Evolutionary conservation across 768 basidiomycete genomes (phyloP).

Genomic region (Myochromella boudieri): DNA sequence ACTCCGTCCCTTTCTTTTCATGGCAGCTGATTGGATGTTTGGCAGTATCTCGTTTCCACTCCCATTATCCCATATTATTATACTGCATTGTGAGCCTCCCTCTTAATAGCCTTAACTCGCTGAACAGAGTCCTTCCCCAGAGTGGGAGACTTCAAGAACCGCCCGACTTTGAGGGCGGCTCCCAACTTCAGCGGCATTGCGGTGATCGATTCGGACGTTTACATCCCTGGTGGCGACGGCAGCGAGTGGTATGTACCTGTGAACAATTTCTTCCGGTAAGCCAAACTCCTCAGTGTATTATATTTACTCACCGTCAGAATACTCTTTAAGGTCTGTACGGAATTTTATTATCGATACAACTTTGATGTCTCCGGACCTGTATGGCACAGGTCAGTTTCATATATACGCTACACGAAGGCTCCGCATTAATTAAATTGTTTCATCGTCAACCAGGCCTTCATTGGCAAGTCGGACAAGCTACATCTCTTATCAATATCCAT

Average conservation of each 20-base stretch:
- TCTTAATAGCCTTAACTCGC: background rate
- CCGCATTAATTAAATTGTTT: background rate
- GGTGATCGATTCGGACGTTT: background rate
- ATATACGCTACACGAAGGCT: background rate
- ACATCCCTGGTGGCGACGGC: background rate
- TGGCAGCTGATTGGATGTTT: background rate
- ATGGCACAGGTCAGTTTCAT: background rate
- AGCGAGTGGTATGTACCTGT: background rate
- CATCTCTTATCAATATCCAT: slow-evolving; percentile 49
- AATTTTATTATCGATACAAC: background rate
- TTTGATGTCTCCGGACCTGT: background rate
- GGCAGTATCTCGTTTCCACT: background rate
- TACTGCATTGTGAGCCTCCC: background rate
- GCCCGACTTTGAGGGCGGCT: background rate
- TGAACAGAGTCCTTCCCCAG: background rate
- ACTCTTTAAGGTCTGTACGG: background rate
- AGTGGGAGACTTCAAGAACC: background rate
- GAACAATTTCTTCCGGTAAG: background rate
- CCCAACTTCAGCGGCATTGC: background rate
- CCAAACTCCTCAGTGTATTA: background rate
- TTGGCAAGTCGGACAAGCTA: slow-evolving; percentile 3
- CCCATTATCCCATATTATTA: background rate
- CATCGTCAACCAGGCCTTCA: background rate
- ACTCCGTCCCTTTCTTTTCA: too few species aligned
- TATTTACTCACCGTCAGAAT: background rate